These are phyloP conservation scores for Penicillium robsamsonii DNA, from an alignment of 495 filamentous ascomycete species.

Conservation along the genomic window DNA sequence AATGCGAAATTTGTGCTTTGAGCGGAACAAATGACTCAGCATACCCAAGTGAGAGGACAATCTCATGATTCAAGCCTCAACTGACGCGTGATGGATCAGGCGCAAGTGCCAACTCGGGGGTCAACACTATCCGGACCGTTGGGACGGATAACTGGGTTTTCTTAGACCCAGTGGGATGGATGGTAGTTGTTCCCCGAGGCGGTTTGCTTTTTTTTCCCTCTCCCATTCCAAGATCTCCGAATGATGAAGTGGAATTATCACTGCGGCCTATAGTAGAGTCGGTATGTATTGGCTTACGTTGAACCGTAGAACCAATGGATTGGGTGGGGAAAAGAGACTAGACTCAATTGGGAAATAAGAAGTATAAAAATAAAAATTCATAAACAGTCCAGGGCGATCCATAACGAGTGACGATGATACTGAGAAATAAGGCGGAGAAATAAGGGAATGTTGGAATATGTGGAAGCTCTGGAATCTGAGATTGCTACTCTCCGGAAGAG, in stretches of 20 bases:
- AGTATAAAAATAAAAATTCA: neutral
- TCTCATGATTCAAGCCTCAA: conserved; percentile 18
- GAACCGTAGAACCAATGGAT: neutral
- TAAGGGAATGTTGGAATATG: conserved; percentile 4
- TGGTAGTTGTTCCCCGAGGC: neutral
- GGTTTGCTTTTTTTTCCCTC: neutral
- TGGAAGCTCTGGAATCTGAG: conserved; percentile 6
- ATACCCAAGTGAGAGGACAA: conserved; percentile 11
- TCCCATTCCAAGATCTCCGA: conserved; percentile 3
- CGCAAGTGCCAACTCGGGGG: conserved; percentile 22
- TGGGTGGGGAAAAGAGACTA: neutral
- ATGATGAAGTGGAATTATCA: conserved; percentile 1
- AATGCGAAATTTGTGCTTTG: conserved; percentile 3
- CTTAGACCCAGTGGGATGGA: neutral
- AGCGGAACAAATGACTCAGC: neutral
- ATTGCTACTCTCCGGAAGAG: conserved; percentile 5
- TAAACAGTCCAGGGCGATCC: neutral
- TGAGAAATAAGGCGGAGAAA: conserved; percentile 3
- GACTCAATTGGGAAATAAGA: neutral
- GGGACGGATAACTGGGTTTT: neutral
- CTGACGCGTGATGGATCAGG: conserved; percentile 43
- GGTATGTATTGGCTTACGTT: neutral
- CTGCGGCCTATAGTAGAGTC: neutral
- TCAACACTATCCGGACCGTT: conserved; percentile 10
- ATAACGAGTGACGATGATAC: neutral